phyloP scores from a whole-genome alignment of 257 asterid genomes.

The Eustoma russellianum region DNA sequence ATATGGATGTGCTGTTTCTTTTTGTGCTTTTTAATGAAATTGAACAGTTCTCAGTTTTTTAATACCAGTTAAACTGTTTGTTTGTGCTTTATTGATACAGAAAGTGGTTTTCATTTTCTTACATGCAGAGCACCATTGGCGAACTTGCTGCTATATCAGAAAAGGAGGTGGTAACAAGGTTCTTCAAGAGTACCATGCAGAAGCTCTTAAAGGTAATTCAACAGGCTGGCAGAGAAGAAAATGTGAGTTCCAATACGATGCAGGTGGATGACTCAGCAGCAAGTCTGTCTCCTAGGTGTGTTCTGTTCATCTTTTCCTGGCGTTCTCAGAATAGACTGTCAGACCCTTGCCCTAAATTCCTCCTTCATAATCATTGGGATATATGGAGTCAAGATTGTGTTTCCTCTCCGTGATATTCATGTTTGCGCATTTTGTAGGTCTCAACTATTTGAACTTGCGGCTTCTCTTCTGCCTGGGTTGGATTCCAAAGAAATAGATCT shows the following conservation, averaged over 20 bases:
- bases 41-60: not conserved
- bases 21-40: no score
- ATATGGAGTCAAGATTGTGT: no score
- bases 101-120: not conserved
- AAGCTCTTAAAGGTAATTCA: slow-evolving; percentile 53
- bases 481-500: slow-evolving; percentile 54
- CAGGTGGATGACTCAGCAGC: slow-evolving; percentile 48
- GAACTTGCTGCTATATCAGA: slow-evolving; percentile 75
- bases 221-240: slow-evolving; percentile 38
- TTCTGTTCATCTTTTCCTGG: slow-evolving; percentile 5
- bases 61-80: not conserved
- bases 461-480: slow-evolving; percentile 80
- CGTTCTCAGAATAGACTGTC: slow-evolving; percentile 1
- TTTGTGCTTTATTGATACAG: not conserved
- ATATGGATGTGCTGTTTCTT: no score
- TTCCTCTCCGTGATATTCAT: no score
- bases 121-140: slow-evolving; percentile 56
- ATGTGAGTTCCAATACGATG: slow-evolving; percentile 43
- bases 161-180: slow-evolving; percentile 37
- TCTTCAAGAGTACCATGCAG: slow-evolving; percentile 52
- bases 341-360: no score
- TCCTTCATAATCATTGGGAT: no score
- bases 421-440: slow-evolving; percentile 46
- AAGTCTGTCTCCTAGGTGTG: slow-evolving; percentile 46
- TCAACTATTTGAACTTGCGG: slow-evolving; percentile 69